Percentiles rank a stretch among this genome's conserved stretches.
Evolutionary conservation across 768 basidiomycete genomes (phyloP).

Genomic region (Mycena albidolilacea): DNA sequence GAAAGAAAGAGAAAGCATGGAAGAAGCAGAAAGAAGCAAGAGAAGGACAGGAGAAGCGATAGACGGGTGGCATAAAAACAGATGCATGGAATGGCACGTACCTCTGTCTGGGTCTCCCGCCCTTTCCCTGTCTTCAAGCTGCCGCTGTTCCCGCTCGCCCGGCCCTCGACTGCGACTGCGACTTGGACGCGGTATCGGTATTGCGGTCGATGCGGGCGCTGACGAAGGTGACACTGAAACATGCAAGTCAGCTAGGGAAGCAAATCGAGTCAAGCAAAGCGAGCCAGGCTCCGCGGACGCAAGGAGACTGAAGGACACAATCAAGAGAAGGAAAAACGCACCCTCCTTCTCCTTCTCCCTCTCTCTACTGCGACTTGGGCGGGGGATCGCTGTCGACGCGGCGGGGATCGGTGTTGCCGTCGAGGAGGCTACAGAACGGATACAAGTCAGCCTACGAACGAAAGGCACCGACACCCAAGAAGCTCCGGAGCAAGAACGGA

Average conservation of each 20-base stretch:
- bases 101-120: background rate
- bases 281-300: no score
- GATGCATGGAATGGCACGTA: background rate
- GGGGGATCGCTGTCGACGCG: background rate
- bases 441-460: no score
- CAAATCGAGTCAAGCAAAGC: no score
- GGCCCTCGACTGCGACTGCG: conserved; percentile 5
- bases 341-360: background rate
- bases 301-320: no score
- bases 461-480: no score
- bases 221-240: background rate
- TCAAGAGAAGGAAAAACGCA: background rate
- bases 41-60: no score
- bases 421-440: no score
- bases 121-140: background rate
- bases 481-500: background rate
- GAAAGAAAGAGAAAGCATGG: background rate
- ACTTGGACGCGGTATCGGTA: background rate
- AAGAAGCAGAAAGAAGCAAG: no score
- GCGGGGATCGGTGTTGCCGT: background rate
- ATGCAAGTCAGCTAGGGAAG: no score
- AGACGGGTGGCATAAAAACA: background rate
- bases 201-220: background rate
- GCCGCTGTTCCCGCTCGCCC: background rate
- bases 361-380: background rate